These are phyloP conservation scores for Fomitopsis pulvina DNA, from an alignment of 768 basidiomycete species.

Conservation along the genomic window DNA sequence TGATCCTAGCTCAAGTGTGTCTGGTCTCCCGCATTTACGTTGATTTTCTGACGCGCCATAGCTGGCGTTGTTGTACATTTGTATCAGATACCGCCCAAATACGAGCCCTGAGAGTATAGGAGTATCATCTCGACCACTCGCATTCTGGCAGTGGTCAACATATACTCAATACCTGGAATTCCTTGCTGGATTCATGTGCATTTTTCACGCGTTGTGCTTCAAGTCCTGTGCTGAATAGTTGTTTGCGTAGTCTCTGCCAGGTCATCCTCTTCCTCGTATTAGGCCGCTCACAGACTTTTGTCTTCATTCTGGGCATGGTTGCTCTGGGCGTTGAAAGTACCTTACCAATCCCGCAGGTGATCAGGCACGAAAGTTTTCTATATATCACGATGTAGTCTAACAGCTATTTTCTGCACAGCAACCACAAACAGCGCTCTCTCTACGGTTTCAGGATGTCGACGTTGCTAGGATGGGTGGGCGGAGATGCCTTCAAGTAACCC, in stretches of 20 bases:
- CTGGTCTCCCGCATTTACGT: background rate
- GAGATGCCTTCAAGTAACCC: slow-evolving; percentile 77
- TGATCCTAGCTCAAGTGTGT: slow-evolving; percentile 78
- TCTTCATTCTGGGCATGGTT: slow-evolving; percentile 63
- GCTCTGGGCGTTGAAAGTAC: slow-evolving; percentile 82
- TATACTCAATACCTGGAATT: slow-evolving; percentile 82
- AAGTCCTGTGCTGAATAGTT: background rate
- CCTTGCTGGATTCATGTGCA: slow-evolving; percentile 71
- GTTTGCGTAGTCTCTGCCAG: slow-evolving; percentile 44
- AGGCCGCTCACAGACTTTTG: slow-evolving; percentile 51
- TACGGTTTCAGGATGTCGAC: slow-evolving; percentile 85
- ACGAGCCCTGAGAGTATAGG: slow-evolving; percentile 53
- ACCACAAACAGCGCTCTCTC: slow-evolving; percentile 69
- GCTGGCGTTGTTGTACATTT: slow-evolving; percentile 78
- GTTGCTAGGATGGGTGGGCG: slow-evolving; percentile 75
- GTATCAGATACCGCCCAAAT: slow-evolving; percentile 62
- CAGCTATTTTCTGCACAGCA: slow-evolving; percentile 36
- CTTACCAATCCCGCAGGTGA: slow-evolving; percentile 77
- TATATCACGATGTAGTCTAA: background rate
- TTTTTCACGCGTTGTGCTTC: background rate
- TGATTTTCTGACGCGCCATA: slow-evolving; percentile 22
- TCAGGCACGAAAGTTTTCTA: slow-evolving; percentile 41
- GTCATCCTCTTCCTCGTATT: slow-evolving; percentile 74
- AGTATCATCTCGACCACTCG: slow-evolving; percentile 56
- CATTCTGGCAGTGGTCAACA: slow-evolving; percentile 82